phyloP scores from a whole-genome alignment of 306 rosid genomes.

The Gleditsia sinensis region DNA sequence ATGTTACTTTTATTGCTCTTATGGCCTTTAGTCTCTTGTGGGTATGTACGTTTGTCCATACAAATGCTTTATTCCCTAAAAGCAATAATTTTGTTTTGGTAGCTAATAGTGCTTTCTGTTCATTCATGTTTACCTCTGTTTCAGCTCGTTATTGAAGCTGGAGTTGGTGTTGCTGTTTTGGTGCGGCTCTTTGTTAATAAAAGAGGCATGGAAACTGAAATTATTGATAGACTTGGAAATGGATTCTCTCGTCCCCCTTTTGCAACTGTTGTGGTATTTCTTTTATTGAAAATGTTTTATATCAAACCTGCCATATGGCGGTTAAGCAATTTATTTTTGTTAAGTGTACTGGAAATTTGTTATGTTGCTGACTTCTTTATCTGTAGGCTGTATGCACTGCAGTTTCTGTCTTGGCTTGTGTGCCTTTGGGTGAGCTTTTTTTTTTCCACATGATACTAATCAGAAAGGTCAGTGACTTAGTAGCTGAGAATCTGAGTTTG shows the following conservation, averaged over 20 bases:
- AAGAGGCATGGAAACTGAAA: slow-evolving; percentile 88
- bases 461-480: slow-evolving; percentile 86
- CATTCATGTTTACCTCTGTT: slow-evolving; percentile 25
- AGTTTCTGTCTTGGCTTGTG: slow-evolving; percentile 90
- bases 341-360: slow-evolving; percentile 30
- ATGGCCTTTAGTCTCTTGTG: slow-evolving; percentile 90
- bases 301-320: slow-evolving; percentile 18
- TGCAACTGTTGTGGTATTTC: slow-evolving; percentile 87
- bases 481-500: slow-evolving; percentile 50
- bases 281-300: slow-evolving; percentile 29
- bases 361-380: slow-evolving; percentile 38
- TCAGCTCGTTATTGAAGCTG: slow-evolving; percentile 93
- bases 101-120: slow-evolving; percentile 26
- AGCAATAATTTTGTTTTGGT: slow-evolving; percentile 26
- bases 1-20: slow-evolving; percentile 80
- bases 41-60: slow-evolving; percentile 57
- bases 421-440: slow-evolving; percentile 93
- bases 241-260: slow-evolving; percentile 95
- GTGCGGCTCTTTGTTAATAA: slow-evolving; percentile 92
- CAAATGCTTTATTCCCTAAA: slow-evolving; percentile 18
- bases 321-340: slow-evolving; percentile 19
- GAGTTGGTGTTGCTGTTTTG: slow-evolving; percentile 87
- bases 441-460: slow-evolving; percentile 97
- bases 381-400: slow-evolving; percentile 84
- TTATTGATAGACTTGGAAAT: slow-evolving; percentile 91